Percentiles rank a stretch among this genome's conserved stretches.
Evolutionary conservation across 1,284 basidiomycete genomes (phyloP).

Genomic region (Tilletia setariae): DNA sequence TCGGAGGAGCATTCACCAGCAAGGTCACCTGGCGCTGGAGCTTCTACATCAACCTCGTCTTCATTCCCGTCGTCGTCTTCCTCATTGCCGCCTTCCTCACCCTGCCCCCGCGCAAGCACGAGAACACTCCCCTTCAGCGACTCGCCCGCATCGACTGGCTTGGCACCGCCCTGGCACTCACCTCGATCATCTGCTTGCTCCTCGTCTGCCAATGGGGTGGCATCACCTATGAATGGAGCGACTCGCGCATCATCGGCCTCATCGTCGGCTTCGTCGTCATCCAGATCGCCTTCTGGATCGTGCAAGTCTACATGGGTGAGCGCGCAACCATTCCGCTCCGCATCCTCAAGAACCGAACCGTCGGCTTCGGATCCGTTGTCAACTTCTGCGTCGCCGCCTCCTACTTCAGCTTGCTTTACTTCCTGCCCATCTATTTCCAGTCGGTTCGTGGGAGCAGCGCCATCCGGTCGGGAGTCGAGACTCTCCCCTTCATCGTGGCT

Average conservation of each 20-base stretch:
- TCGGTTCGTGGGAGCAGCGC: constrained; percentile 34
- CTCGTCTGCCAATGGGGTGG: constrained; percentile 45
- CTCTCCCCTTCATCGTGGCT: constrained; percentile 43
- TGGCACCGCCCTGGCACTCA: constrained; percentile 41
- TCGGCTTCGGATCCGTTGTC: constrained; percentile 33
- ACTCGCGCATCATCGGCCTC: constrained; percentile 40
- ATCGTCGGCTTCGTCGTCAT: constrained; percentile 41
- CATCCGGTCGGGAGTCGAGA: constrained; percentile 46
- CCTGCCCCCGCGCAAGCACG: constrained; percentile 17
- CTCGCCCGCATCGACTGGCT: constrained; percentile 46
- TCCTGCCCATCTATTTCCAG: constrained; percentile 41
- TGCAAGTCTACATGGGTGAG: constrained; percentile 44
- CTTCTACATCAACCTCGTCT: constrained; percentile 38
- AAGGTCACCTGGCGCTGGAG: constrained; percentile 47
- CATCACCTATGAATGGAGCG: constrained; percentile 42
- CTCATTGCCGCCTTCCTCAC: constrained; percentile 34
- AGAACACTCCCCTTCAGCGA: constrained; percentile 18
- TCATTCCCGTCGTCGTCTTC: constrained; percentile 31
- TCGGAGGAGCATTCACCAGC: constrained; percentile 35
- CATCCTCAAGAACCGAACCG: constrained; percentile 36
- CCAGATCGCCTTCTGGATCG: constrained; percentile 29
- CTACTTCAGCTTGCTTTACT: constrained; percentile 34
- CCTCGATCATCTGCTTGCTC: constrained; percentile 47
- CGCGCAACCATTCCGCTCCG: constrained; percentile 48
- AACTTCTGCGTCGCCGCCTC: constrained; percentile 33